Percentiles rank a stretch among this genome's conserved stretches.
phyloP scores from a whole-genome alignment of 495 filamentous ascomycete species.

The Tuber calosporum region DNA sequence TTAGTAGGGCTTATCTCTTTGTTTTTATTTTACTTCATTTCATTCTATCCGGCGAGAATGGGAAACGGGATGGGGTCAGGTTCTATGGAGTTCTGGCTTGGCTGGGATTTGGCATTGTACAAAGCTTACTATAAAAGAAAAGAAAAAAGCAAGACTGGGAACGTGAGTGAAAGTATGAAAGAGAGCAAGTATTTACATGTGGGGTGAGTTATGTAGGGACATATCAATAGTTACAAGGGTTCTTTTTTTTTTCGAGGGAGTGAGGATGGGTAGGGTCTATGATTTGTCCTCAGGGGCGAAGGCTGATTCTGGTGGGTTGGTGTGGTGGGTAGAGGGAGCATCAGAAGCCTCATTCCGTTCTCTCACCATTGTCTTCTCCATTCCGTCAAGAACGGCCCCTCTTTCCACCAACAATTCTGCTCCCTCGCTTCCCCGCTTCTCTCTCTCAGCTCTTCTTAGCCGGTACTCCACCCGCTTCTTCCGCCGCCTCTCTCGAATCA shows the following conservation, averaged over 20 bases:
- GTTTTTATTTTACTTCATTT: conserved; percentile 16
- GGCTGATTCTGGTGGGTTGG: background rate
- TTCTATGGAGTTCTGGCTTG: conserved; percentile 31
- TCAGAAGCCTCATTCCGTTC: background rate
- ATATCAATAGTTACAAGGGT: background rate
- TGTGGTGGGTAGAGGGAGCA: background rate
- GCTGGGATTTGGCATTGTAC: conserved; percentile 25
- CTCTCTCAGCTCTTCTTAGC: background rate
- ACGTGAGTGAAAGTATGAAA: conserved; percentile 16
- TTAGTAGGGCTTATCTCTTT: conserved; percentile 17
- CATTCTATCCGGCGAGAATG: conserved; percentile 14
- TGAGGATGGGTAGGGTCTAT: background rate
- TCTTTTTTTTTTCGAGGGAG: background rate
- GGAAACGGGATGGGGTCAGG: conserved; percentile 6
- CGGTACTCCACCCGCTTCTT: conserved; percentile 1
- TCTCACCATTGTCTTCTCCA: background rate
- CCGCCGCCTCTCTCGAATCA: conserved; percentile 14
- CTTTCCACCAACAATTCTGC: background rate
- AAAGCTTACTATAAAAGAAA: conserved; percentile 9
- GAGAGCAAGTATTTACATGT: conserved; percentile 14
- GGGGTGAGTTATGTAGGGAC: background rate
- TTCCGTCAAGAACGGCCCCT: background rate
- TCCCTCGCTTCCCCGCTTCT: background rate
- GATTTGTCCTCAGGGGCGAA: background rate
- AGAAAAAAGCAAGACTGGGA: conserved; percentile 17